phyloP scores from a whole-genome alignment of 805 yeast species.

The Kluyveromyces wickerhamii region DNA sequence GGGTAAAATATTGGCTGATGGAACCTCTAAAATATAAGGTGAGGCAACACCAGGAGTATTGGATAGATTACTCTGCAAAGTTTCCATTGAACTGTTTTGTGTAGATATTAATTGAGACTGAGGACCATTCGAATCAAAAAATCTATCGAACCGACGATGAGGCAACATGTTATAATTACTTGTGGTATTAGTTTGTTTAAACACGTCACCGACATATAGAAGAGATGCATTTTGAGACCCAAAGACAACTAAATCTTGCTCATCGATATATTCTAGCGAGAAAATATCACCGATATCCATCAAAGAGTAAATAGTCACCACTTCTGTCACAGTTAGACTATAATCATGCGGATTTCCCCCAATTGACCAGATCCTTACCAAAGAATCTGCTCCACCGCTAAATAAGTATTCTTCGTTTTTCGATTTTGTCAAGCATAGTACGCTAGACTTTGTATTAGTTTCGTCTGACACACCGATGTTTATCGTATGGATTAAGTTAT shows the following conservation, averaged over 20 bases:
- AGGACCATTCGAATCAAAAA: constrained; percentile 87
- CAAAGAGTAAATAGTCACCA: constrained; percentile 73
- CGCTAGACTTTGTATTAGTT: constrained; percentile 32
- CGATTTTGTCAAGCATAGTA: constrained; percentile 56
- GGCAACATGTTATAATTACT: constrained; percentile 38
- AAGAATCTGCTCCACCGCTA: constrained; percentile 85
- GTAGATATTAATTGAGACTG: constrained; percentile 44
- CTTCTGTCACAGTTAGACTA: constrained; percentile 29
- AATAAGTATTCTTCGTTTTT: constrained; percentile 52
- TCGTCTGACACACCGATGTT: constrained; percentile 38
- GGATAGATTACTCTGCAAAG: background rate
- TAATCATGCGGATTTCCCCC: constrained; percentile 17
- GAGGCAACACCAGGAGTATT: background rate
- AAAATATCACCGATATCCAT: constrained; percentile 93
- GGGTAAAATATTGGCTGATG: constrained; percentile 52
- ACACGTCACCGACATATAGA: constrained; percentile 50
- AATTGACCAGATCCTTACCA: constrained; percentile 79
- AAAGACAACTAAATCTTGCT: constrained; percentile 54
- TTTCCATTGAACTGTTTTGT: constrained; percentile 12
- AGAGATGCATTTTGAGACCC: constrained; percentile 93
- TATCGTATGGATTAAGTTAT: constrained; percentile 39
- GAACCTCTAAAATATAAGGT: constrained; percentile 51
- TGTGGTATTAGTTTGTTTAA: constrained; percentile 15
- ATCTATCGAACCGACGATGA: constrained; percentile 65
- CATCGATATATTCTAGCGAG: constrained; percentile 62